A percentile compares a stretch with the other conserved stretches of the same genome.
Conservation (phyloP, 2,329 filamentous ascomycete species). For the Trichoderma breve region DNA sequence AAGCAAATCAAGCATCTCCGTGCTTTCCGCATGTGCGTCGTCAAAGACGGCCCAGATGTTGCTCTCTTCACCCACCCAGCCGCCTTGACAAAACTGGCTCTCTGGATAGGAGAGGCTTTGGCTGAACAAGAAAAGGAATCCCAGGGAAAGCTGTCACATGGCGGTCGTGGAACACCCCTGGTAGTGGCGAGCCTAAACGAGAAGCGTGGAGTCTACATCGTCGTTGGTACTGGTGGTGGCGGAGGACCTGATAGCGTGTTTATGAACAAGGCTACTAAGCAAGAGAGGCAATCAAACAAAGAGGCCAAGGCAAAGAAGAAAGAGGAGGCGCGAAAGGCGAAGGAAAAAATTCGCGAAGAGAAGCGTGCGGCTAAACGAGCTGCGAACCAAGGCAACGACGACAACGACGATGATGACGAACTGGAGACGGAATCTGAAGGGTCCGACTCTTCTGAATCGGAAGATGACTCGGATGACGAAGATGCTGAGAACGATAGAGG, state of each 20-base stretch:
- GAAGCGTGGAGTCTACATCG: conserved; percentile 79
- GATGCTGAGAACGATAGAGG: conserved; percentile 57
- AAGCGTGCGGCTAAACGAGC: conserved; percentile 58
- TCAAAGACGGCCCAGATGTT: conserved; percentile 92
- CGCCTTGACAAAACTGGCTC: conserved; percentile 85
- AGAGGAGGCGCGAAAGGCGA: conserved; percentile 57
- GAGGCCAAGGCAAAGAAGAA: conserved; percentile 62
- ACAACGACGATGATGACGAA: conserved; percentile 50
- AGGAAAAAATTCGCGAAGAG: conserved; percentile 58
- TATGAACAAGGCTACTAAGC: conserved; percentile 64
- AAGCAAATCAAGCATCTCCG: conserved; percentile 89
- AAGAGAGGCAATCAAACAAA: conserved; percentile 60
- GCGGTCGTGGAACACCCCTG: conserved; percentile 74
- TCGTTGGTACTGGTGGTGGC: conserved; percentile 88
- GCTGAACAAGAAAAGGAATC: conserved; percentile 80
- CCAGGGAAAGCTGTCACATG: conserved; percentile 65
- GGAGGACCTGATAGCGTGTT: conserved; percentile 71
- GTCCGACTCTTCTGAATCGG: conserved; percentile 41
- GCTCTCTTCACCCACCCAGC: conserved; percentile 89
- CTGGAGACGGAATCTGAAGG: conserved; percentile 44
- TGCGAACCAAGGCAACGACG: conserved; percentile 43
- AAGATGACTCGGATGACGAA: conserved; percentile 52
- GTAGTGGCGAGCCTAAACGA: conserved; percentile 91
- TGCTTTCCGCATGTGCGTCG: conserved; percentile 91
- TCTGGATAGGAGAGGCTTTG: conserved; percentile 93